Percentiles rank a stretch among this genome's conserved stretches.
Evolutionary conservation across 1,284 basidiomycete genomes (phyloP).

Genomic region (Rhodotorula mucilaginosa): DNA sequence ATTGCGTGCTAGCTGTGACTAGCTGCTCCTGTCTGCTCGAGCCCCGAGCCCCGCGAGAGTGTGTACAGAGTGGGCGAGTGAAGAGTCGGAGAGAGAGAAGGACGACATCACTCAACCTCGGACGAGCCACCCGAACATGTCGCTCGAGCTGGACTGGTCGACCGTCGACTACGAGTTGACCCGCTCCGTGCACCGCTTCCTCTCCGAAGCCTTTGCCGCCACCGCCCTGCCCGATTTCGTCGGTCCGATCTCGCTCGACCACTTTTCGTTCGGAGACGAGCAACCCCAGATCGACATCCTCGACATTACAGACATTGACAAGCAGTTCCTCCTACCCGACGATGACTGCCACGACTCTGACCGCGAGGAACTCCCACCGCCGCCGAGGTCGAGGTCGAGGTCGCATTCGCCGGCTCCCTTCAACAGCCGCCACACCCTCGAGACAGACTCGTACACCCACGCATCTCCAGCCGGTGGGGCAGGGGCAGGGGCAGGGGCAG

Average conservation of each 20-base stretch:
- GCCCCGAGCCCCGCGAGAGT: background rate
- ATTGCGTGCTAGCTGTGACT: background rate
- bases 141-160: constrained; percentile 58
- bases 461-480: no score
- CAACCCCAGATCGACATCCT: constrained; percentile 83
- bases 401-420: background rate
- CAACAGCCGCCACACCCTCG: background rate
- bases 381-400: background rate
- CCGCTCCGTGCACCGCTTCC: constrained; percentile 65
- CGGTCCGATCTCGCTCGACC: constrained; percentile 79
- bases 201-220: constrained; percentile 73
- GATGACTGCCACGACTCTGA: constrained; percentile 56
- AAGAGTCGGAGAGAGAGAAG: background rate
- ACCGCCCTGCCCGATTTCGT: constrained; percentile 83
- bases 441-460: no score
- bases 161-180: constrained; percentile 66
- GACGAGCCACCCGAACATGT: constrained; percentile 49
- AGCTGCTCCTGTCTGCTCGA: background rate
- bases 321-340: constrained; percentile 83
- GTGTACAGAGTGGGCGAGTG: background rate
- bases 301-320: constrained; percentile 89
- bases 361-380: constrained; percentile 37
- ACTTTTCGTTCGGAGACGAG: constrained; percentile 79
- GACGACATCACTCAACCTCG: background rate
- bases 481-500: no score